Percentiles rank a stretch among this genome's conserved stretches.
Conservation (phyloP, 164 flowering plant species). For the Vitis amurensis region DNA sequence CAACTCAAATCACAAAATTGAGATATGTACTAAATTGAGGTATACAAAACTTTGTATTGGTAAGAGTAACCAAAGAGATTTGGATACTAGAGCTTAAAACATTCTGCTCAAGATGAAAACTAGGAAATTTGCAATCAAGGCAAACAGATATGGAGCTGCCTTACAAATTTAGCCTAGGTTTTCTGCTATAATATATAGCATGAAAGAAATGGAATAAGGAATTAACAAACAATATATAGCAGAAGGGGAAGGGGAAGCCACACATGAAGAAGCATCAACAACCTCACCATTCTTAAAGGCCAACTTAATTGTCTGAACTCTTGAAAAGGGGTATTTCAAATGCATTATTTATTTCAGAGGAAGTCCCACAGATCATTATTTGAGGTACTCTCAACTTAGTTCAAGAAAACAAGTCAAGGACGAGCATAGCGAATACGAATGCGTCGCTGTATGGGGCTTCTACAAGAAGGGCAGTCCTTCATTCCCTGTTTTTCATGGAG, state of each 20-base stretch:
- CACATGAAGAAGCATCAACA: conserved; percentile 4
- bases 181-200: too few relatives aligned
- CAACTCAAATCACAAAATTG: too few relatives aligned
- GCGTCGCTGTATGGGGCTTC: conserved; percentile 79
- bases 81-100: too few relatives aligned
- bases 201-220: too few relatives aligned
- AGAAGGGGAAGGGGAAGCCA: neutral
- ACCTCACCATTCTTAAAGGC: conserved; percentile 2
- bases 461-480: conserved; percentile 98
- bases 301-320: conserved; percentile 18
- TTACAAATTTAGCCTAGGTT: too few relatives aligned
- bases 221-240: too few relatives aligned
- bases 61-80: too few relatives aligned
- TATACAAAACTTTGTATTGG: too few relatives aligned
- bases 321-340: conserved; percentile 6
- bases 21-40: too few relatives aligned
- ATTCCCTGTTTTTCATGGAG: conserved; percentile 94
- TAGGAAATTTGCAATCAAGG: too few relatives aligned
- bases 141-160: too few relatives aligned
- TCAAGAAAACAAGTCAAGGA: conserved; percentile 26
- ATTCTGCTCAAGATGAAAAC: too few relatives aligned
- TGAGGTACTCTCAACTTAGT: conserved; percentile 24
- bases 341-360: conserved; percentile 38
- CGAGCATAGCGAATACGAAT: conserved; percentile 70
- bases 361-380: conserved; percentile 38